Base-by-base conservation (phyloP, 108 stramenopile genomes). In the Stephanodiscus triporus region DNA sequence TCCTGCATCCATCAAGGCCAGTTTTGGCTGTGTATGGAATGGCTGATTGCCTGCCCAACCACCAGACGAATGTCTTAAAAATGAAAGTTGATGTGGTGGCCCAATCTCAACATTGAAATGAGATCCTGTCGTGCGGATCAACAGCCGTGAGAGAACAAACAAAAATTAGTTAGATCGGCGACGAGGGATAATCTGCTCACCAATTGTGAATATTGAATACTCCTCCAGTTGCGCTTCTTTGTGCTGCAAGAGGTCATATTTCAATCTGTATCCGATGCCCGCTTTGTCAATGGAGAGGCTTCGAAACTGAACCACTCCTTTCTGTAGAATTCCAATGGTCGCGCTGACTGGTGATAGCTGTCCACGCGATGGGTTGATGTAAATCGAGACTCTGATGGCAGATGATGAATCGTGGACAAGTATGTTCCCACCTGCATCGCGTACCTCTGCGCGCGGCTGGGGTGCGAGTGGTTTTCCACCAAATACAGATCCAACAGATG, bases 41-140 rank as follows among this genome's bases (percentile, higher is more conserved):
- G 85, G 85, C 37, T 85, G 85, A 45, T 79, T 82, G 17, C 85
- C 85, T 42, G 85, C 85, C 81, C 85, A 83, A 8, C 77, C 68
- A 11, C 63, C 48, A 6, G 54, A 51, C 17, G 81, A 74, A 22
- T 57, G 30, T 43, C 45, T 71, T 19, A 82, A 43, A 20, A 85
- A 62, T 37, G 55, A 53, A 4, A 85, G 63, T 36, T 27, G 34
- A 16, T 70, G 47, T 13, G 85, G 73, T 36, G 53, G 70, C 29
- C 85, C 85, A 57, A 73, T 55, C 14, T 54, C 51, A 6, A 85
- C 85, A 66, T 79, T 66, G 60, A 85, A 85, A 38, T 54, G 40
- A 11, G 27, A 38, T 57, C 81, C 80, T 70, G 24, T 45, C 22
- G 63, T 7, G 56, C 2, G 23, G 22, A 17, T 37, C 11, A 22